Evolutionary conservation across 2,329 filamentous ascomycete genomes (phyloP).

Genomic region (Colletotrichum caudatum): DNA sequence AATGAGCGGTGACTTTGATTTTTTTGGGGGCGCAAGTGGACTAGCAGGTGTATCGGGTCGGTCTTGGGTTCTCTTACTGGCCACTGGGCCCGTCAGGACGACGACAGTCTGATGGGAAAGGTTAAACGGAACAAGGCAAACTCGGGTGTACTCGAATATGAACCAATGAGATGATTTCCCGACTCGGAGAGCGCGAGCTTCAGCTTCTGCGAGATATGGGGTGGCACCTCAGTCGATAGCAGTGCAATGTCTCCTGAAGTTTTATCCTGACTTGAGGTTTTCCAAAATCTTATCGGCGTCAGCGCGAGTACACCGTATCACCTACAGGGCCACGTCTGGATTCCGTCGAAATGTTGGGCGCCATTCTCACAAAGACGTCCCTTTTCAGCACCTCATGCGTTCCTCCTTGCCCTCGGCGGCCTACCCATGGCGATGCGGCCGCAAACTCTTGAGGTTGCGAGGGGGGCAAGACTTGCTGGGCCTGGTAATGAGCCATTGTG

Average conservation of each 20-base stretch:
- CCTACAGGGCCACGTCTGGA: constrained; percentile 27
- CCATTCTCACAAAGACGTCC: constrained; percentile 79
- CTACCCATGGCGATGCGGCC: constrained; percentile 76
- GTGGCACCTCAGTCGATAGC: constrained; percentile 16
- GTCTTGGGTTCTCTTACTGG: constrained; percentile 31
- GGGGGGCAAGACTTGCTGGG: constrained; percentile 73
- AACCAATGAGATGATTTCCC: constrained; percentile 29
- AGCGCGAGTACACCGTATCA: neutral
- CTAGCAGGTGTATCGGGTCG: constrained; percentile 28
- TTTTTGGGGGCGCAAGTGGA: constrained; percentile 33
- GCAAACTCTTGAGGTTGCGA: constrained; percentile 73
- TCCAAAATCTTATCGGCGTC: constrained; percentile 55
- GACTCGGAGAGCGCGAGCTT: constrained; percentile 9
- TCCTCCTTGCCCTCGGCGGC: constrained; percentile 77
- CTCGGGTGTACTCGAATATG: constrained; percentile 36
- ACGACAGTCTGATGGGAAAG: constrained; percentile 30
- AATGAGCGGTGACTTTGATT: constrained; percentile 28
- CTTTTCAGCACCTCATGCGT: constrained; percentile 72
- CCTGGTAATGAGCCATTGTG: constrained; percentile 68
- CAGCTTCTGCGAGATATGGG: constrained; percentile 24
- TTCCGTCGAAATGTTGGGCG: constrained; percentile 82
- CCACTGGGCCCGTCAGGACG: constrained; percentile 23
- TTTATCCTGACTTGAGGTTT: constrained; percentile 43
- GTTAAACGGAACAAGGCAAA: constrained; percentile 37
- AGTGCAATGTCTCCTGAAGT: constrained; percentile 5